These are phyloP conservation scores for Pyrenochaeta sp. DNA, from an alignment of 2,329 filamentous ascomycete genomes.

Conservation along the genomic window DNA sequence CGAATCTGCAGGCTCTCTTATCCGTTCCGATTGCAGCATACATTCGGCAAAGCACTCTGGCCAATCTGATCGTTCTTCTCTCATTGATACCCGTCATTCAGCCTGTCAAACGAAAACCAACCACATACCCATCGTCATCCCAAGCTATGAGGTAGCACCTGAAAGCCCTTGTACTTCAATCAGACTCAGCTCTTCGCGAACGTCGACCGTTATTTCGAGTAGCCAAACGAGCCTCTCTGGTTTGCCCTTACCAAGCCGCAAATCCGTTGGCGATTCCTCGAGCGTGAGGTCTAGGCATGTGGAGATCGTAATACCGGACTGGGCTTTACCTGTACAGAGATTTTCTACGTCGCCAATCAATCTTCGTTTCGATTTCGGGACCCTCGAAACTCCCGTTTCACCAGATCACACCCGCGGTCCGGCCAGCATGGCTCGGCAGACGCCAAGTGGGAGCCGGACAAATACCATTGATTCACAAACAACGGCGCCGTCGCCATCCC, in stretches of 20 bases:
- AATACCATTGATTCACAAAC: slow-evolving; percentile 59
- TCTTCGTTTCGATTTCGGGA: slow-evolving; percentile 30
- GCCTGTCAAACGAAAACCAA: slow-evolving; percentile 44
- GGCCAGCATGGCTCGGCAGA: slow-evolving; percentile 53
- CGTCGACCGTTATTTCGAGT: slow-evolving; percentile 42
- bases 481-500: slow-evolving; percentile 54
- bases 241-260: slow-evolving; percentile 38
- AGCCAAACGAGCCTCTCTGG: slow-evolving; percentile 39
- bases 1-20: slow-evolving; percentile 40
- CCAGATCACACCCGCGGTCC: slow-evolving; percentile 37
- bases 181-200: slow-evolving; percentile 43
- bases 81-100: slow-evolving; percentile 29
- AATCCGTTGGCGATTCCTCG: slow-evolving; percentile 41
- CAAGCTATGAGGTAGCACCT: slow-evolving; percentile 53
- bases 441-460: slow-evolving; percentile 54
- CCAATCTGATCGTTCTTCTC: slow-evolving; percentile 30
- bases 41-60: slow-evolving; percentile 29
- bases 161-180: slow-evolving; percentile 47
- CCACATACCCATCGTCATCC: slow-evolving; percentile 56
- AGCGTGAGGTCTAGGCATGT: slow-evolving; percentile 56
- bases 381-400: slow-evolving; percentile 23
- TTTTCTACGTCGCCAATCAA: slow-evolving; percentile 47
- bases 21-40: slow-evolving; percentile 31
- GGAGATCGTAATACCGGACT: slow-evolving; percentile 58
- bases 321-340: slow-evolving; percentile 53